phyloP scores from a whole-genome alignment of 768 basidiomycete genomes.

The Phallus indusiatus region DNA sequence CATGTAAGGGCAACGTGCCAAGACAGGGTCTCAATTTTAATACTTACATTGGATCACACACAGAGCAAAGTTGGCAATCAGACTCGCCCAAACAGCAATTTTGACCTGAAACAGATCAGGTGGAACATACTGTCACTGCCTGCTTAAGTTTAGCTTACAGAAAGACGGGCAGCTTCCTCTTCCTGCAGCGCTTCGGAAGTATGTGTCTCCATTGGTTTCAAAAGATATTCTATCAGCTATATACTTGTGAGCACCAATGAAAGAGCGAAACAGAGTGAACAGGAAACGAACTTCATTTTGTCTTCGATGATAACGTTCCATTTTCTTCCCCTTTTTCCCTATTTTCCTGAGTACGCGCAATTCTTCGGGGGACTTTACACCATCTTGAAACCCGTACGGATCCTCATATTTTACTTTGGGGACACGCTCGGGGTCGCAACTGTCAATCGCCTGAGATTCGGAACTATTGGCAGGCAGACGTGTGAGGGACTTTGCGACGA shows the following conservation, averaged over 20 bases:
- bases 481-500: not conserved
- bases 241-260: conserved; percentile 8
- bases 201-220: conserved; percentile 87
- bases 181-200: conserved; percentile 71
- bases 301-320: conserved; percentile 56
- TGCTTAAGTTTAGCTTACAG: conserved; percentile 33
- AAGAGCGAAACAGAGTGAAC: conserved; percentile 8
- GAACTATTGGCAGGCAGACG: not conserved
- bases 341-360: conserved; percentile 51
- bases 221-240: conserved; percentile 75
- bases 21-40: not conserved
- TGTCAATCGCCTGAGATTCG: not conserved
- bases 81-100: conserved; percentile 78
- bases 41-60: conserved; percentile 60
- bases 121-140: not conserved
- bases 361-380: conserved; percentile 51
- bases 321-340: conserved; percentile 46
- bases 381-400: conserved; percentile 58
- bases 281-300: conserved; percentile 57
- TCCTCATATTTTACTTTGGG: conserved; percentile 25
- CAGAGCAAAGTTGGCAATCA: conserved; percentile 66
- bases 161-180: conserved; percentile 54
- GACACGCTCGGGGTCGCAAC: conserved; percentile 1
- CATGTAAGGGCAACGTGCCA: conserved; percentile 1
- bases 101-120: conserved; percentile 48